Evolutionary conservation across 495 filamentous ascomycete genomes (phyloP).

Genomic region (Venustampulla echinocandica): DNA sequence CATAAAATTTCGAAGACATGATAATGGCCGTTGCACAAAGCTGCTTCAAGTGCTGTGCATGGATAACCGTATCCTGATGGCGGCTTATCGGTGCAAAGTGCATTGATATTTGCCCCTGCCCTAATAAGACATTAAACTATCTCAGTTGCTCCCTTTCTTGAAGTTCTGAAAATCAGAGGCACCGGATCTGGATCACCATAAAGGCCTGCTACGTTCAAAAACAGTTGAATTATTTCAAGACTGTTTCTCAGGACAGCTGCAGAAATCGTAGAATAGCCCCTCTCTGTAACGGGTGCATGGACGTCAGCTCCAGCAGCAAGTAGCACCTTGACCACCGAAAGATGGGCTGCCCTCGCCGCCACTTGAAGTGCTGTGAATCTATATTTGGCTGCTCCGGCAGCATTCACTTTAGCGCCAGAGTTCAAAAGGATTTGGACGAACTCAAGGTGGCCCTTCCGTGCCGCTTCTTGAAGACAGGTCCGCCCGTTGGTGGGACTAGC

Average conservation of each 20-base stretch:
- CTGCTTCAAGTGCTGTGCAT: neutral
- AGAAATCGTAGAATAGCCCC: neutral
- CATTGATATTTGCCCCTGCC: neutral
- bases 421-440: constrained; percentile 5
- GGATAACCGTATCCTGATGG: neutral
- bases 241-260: neutral
- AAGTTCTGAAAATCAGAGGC: neutral
- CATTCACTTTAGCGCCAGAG: constrained; percentile 5
- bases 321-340: constrained; percentile 10
- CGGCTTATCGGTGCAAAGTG: neutral
- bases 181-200: neutral
- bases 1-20: neutral
- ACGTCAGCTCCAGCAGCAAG: constrained; percentile 10
- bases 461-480: constrained; percentile 1
- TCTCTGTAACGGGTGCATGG: neutral
- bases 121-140: neutral
- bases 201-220: neutral
- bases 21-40: neutral
- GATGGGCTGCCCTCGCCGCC: constrained; percentile 12
- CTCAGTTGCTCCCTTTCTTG: neutral
- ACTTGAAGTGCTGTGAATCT: constrained; percentile 10
- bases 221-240: neutral
- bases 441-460: neutral
- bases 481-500: neutral
- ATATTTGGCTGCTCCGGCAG: neutral